Evolutionary conservation across 1,139 yeast species (phyloP).

Genomic region (Yamadazyma taylorii): DNA sequence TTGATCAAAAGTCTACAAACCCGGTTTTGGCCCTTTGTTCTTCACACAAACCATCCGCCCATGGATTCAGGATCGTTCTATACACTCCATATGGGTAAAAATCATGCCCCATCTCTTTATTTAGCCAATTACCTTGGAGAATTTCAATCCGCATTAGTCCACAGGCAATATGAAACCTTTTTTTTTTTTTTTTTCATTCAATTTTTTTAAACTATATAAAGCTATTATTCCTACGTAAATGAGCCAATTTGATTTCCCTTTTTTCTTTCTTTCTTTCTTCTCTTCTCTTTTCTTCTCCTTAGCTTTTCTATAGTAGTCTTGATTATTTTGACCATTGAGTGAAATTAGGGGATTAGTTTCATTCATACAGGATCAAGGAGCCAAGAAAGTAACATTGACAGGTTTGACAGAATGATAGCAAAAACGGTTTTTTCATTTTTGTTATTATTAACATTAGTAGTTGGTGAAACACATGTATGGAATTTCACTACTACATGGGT

Average conservation of each 20-base stretch:
- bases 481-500: conserved; percentile 57
- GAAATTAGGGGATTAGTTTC: conserved; percentile 1
- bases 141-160: too few relatives aligned
- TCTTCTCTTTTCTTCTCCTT: conserved; percentile 1
- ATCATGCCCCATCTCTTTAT: too few relatives aligned
- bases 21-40: too few relatives aligned
- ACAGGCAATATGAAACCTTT: too few relatives aligned
- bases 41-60: too few relatives aligned
- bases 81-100: too few relatives aligned
- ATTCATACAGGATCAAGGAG: neutral
- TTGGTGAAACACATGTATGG: conserved; percentile 51
- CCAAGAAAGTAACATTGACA: neutral
- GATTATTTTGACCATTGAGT: neutral
- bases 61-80: too few relatives aligned
- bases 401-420: conserved; percentile 8
- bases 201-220: conserved; percentile 3
- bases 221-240: neutral
- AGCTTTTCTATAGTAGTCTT: conserved; percentile 1
- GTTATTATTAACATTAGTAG: conserved; percentile 13
- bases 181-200: neutral
- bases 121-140: too few relatives aligned
- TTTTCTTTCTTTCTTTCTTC: neutral
- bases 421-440: conserved; percentile 9
- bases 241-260: conserved; percentile 7
- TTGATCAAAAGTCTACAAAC: conserved; percentile 6